Conservation (phyloP, 352 stramenopile genomes). For the Pythium insidiosum region DNA sequence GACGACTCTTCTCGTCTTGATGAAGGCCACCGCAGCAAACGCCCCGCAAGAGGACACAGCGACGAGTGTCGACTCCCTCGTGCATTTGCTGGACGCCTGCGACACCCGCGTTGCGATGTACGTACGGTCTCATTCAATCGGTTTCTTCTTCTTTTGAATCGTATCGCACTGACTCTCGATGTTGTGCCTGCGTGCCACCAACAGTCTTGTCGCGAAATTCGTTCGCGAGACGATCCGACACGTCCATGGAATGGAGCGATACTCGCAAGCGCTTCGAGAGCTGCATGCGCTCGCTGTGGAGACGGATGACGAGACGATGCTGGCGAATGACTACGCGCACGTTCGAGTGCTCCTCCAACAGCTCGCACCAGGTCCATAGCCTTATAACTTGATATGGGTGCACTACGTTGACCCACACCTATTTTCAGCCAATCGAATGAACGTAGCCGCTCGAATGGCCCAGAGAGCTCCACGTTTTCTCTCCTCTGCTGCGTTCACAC, state of each 20-base stretch:
- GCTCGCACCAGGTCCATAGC: not conserved
- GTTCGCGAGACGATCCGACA: constrained; percentile 32
- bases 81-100: constrained; percentile 22
- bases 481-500: too few species aligned
- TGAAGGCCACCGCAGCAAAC: constrained; percentile 1
- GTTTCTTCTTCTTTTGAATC: too few species aligned
- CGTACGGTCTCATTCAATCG: too few species aligned
- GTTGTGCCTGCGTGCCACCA: too few species aligned
- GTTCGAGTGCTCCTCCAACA: constrained; percentile 22
- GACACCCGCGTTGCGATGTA: constrained; percentile 46
- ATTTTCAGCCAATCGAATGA: constrained; percentile 1
- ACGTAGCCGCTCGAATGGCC: too few species aligned
- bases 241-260: constrained; percentile 13
- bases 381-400: not conserved
- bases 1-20: constrained; percentile 20
- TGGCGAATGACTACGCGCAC: constrained; percentile 31
- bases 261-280: constrained; percentile 25
- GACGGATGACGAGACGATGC: constrained; percentile 21
- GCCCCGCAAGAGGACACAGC: constrained; percentile 4
- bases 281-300: constrained; percentile 32
- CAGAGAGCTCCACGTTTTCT: too few species aligned
- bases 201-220: too few species aligned
- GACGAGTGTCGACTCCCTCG: constrained; percentile 11
- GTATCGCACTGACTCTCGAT: too few species aligned
- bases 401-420: not conserved